These are phyloP conservation scores for Penicillium occitanis DNA, from an alignment of 2,329 filamentous ascomycete species.

Conservation along the genomic window DNA sequence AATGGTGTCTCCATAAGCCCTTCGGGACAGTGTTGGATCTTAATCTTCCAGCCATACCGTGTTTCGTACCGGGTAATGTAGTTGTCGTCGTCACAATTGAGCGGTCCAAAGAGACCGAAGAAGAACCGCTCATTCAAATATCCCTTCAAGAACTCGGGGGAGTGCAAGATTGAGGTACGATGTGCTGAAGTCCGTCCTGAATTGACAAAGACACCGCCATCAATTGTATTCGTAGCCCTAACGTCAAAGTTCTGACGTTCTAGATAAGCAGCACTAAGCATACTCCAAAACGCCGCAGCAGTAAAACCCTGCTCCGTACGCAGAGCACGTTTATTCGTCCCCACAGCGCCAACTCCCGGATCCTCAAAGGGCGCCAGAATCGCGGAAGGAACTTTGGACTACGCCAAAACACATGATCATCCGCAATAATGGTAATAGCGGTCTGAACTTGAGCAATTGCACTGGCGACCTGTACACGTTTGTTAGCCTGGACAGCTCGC, in stretches of 20 bases:
- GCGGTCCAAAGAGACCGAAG: constrained; percentile 45
- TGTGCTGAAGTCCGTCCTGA: constrained; percentile 57
- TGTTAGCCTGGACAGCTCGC: constrained; percentile 42
- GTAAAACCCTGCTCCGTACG: constrained; percentile 33
- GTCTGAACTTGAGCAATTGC: constrained; percentile 44
- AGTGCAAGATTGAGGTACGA: constrained; percentile 52
- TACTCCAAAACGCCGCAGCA: constrained; percentile 48
- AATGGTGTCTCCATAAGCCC: constrained; percentile 55
- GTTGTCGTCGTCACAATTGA: constrained; percentile 63
- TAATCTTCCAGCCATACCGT: constrained; percentile 52
- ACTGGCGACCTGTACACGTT: constrained; percentile 50
- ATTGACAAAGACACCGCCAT: constrained; percentile 60
- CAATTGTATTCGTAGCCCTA: constrained; percentile 55
- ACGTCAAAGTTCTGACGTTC: constrained; percentile 64
- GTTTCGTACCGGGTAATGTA: constrained; percentile 56
- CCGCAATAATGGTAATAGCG: constrained; percentile 48
- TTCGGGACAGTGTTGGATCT: constrained; percentile 54
- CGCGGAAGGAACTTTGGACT: constrained; percentile 40
- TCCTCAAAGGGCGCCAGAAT: constrained; percentile 50
- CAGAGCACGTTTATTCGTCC: constrained; percentile 56
- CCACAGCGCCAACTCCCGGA: constrained; percentile 53
- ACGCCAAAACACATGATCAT: constrained; percentile 53
- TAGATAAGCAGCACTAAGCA: constrained; percentile 60
- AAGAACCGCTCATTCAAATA: constrained; percentile 56
- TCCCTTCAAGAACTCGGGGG: constrained; percentile 42